These are phyloP conservation scores for Graphiopsis chlorocephala DNA, from an alignment of 2,329 filamentous ascomycete species.

Conservation along the genomic window DNA sequence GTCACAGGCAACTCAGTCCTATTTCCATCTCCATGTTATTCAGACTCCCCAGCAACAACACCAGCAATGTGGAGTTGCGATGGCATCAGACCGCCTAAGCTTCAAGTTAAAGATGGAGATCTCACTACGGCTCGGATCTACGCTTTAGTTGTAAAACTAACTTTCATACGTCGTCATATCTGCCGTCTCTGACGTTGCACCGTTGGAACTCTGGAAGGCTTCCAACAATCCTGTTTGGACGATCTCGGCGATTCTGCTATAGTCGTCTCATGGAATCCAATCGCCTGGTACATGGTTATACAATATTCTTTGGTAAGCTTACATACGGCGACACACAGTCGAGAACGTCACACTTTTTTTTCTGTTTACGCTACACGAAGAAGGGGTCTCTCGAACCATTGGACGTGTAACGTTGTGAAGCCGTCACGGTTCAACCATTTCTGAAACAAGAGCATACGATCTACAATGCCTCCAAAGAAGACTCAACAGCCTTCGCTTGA, in stretches of 20 bases:
- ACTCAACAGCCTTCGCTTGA: neutral
- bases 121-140: neutral
- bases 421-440: neutral
- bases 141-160: neutral
- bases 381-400: neutral
- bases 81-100: neutral
- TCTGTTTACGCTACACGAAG: neutral
- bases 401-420: neutral
- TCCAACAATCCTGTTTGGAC: neutral
- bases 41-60: neutral
- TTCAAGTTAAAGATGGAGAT: neutral
- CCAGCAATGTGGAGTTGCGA: neutral
- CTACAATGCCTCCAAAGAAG: neutral
- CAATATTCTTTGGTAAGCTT: neutral
- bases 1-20: neutral
- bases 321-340: neutral
- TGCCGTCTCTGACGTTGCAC: slow-evolving; percentile 4
- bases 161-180: slow-evolving; percentile 8
- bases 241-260: neutral
- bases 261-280: neutral
- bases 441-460: neutral
- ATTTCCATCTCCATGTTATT: neutral
- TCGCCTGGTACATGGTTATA: neutral
- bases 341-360: neutral
- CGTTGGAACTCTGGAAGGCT: neutral